These are phyloP conservation scores for Paragyromitra xinjiangensis DNA, from an alignment of 495 filamentous ascomycete genomes.

Conservation along the genomic window DNA sequence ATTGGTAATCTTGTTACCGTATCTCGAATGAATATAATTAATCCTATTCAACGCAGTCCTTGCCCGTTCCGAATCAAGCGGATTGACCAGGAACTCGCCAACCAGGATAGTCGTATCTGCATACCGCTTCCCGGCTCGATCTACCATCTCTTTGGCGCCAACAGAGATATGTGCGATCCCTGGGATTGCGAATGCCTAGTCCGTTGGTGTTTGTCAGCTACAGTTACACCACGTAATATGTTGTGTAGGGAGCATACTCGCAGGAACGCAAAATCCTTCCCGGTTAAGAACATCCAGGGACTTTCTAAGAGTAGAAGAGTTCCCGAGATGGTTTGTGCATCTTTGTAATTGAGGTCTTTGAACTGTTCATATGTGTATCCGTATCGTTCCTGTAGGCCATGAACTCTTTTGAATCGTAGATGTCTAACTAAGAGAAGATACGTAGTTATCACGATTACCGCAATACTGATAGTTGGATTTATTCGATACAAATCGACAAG, in stretches of 20 bases:
- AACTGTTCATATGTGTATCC: slow-evolving; percentile 60
- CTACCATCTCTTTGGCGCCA: slow-evolving; percentile 67
- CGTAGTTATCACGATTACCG: background rate
- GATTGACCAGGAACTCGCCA: slow-evolving; percentile 64
- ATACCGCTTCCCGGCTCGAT: slow-evolving; percentile 66
- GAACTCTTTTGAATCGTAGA: slow-evolving; percentile 62
- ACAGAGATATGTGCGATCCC: slow-evolving; percentile 66
- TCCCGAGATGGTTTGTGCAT: slow-evolving; percentile 64
- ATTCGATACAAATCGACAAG: background rate
- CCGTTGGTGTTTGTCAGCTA: background rate
- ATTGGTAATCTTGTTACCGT: slow-evolving; percentile 30
- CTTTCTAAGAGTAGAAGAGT: slow-evolving; percentile 63
- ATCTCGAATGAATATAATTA: slow-evolving; percentile 31
- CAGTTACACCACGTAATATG: background rate
- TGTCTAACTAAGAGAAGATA: slow-evolving; percentile 54
- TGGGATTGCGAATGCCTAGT: slow-evolving; percentile 71
- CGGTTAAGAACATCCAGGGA: slow-evolving; percentile 64
- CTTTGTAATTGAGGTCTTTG: slow-evolving; percentile 64
- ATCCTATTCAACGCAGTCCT: slow-evolving; percentile 31
- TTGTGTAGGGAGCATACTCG: slow-evolving; percentile 52
- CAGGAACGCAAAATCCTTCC: slow-evolving; percentile 69
- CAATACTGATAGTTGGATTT: background rate
- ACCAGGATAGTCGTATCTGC: slow-evolving; percentile 69
- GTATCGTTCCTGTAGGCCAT: slow-evolving; percentile 60
- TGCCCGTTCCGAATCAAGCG: slow-evolving; percentile 61